Base-by-base conservation (phyloP, 2,329 filamentous ascomycete genomes). In the Penicillium sp. region DNA sequence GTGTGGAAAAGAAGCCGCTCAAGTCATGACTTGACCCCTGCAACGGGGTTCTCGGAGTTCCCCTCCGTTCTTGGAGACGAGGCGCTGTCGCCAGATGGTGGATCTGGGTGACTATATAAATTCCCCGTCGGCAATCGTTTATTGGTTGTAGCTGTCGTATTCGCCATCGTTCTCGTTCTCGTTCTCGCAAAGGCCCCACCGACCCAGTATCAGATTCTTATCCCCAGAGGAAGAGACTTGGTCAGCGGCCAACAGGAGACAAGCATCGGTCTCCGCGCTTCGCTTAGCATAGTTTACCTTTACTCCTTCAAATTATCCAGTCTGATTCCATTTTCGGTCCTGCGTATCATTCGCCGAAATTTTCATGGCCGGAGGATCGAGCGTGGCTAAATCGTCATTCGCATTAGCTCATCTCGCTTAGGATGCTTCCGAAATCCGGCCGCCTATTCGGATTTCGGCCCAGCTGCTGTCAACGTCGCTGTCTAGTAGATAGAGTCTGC, bases 121-220 rank as follows among this genome's bases (percentile, higher is more conserved):
- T 45, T 19, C 41, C 45, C 21, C 52, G 13, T 8, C 3, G 11
- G 4, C 17, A 19, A 13, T 17, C 19, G 38, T 15, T 63, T 29
- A 69, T 69, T 67, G 60, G 55, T 19, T 29, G 56, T 56, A 9
- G 63, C 66, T 35, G 30, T 70, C 68, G 69, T 63, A 65, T 49
- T 72, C 67, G 67, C 60, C 66, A 38, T 73, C 73, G 70, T 56
- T 68, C 30, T 73, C 73, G 70, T 59, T 60, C 45, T 69, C 67
- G 66, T 60, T 61, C 51, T 63, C 67, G 66, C 62, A 55, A 61
- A 17, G 15, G 64, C 50, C 56, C 67, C 70, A 66, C 67, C 45
- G 45, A 49, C 30, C 57, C 41, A 53, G 15, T 26, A 54, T 60
- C 51, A 48, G 45, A 53, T 38, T 38, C 50, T 54, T 49, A 35